A percentile compares a stretch with the other conserved stretches of the same genome.
phyloP scores from a whole-genome alignment of 305 asterid genomes.

The Fraxinus sp. region DNA sequence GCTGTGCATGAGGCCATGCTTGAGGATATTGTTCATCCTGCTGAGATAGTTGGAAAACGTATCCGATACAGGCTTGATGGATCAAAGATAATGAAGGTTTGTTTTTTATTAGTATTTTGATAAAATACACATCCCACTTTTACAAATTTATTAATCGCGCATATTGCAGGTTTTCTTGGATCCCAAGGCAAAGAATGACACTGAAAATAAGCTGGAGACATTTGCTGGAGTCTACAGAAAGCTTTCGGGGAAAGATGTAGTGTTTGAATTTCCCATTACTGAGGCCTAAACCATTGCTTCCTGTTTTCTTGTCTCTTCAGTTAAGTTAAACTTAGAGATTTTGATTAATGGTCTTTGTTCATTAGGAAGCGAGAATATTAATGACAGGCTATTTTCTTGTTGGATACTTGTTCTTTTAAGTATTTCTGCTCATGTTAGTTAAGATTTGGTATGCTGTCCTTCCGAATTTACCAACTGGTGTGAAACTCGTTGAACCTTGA shows the following conservation, averaged over 20 bases:
- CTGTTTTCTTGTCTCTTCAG: slow-evolving; percentile 14
- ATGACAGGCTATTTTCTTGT: not conserved
- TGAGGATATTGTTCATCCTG: slow-evolving; percentile 70
- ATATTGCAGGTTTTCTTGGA: slow-evolving; percentile 51
- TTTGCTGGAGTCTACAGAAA: slow-evolving; percentile 67
- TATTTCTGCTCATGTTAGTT: not conserved
- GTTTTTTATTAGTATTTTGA: not conserved
- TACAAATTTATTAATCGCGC: slow-evolving; percentile 21
- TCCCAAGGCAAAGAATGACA: slow-evolving; percentile 58
- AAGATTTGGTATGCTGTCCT: not conserved
- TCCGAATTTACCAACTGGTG: not conserved
- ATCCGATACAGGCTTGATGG: slow-evolving; percentile 68
- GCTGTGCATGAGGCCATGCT: slow-evolving; percentile 72
- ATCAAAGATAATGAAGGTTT: slow-evolving; percentile 70
- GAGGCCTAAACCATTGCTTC: slow-evolving; percentile 38
- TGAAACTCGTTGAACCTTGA: not conserved
- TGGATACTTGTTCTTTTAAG: not conserved
- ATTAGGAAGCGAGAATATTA: not conserved
- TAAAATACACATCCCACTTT: not conserved
- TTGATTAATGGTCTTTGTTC: not conserved
- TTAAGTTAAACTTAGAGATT: not conserved
- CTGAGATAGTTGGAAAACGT: slow-evolving; percentile 75
- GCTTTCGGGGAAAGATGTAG: slow-evolving; percentile 67
- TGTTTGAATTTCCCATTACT: slow-evolving; percentile 49
- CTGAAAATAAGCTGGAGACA: slow-evolving; percentile 60